A percentile compares a stretch with the other conserved stretches of the same genome.
Evolutionary conservation across 1,139 yeast species (phyloP).

Genomic region (Pichia sp.): DNA sequence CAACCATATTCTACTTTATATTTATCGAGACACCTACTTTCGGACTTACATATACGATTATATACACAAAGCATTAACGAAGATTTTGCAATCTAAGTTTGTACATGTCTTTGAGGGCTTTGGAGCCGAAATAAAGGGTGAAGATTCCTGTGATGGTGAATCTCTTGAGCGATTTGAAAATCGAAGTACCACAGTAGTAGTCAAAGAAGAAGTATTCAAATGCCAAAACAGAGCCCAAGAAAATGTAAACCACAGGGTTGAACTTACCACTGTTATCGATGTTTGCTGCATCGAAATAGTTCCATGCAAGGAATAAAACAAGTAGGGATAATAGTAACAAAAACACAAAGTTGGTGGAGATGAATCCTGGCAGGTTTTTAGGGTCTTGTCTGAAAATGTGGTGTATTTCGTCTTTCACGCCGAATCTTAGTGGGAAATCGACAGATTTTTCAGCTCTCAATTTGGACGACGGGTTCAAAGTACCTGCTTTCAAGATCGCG

Average conservation of each 20-base stretch:
- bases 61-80: constrained; percentile 15
- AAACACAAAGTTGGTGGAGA: constrained; percentile 55
- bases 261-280: constrained; percentile 33
- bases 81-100: constrained; percentile 23
- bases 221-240: constrained; percentile 50
- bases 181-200: constrained; percentile 67
- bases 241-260: constrained; percentile 39
- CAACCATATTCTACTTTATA: too few species aligned
- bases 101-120: constrained; percentile 43
- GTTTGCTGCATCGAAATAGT: constrained; percentile 41
- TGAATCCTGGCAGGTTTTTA: constrained; percentile 46
- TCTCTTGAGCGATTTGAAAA: constrained; percentile 63
- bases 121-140: constrained; percentile 63
- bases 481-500: constrained; percentile 19
- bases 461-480: constrained; percentile 21
- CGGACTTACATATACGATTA: constrained; percentile 1
- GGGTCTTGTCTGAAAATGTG: constrained; percentile 63
- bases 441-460: constrained; percentile 22
- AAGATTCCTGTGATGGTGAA: constrained; percentile 50
- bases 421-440: constrained; percentile 40
- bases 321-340: constrained; percentile 40
- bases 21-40: too few species aligned
- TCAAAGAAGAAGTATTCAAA: constrained; percentile 60
- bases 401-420: constrained; percentile 58
- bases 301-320: constrained; percentile 48